Percentiles rank a stretch among this genome's conserved stretches.
These are phyloP conservation scores for Speleostelium caveatum DNA, from an alignment of 78 protist genomes.

Conservation along the genomic window DNA sequence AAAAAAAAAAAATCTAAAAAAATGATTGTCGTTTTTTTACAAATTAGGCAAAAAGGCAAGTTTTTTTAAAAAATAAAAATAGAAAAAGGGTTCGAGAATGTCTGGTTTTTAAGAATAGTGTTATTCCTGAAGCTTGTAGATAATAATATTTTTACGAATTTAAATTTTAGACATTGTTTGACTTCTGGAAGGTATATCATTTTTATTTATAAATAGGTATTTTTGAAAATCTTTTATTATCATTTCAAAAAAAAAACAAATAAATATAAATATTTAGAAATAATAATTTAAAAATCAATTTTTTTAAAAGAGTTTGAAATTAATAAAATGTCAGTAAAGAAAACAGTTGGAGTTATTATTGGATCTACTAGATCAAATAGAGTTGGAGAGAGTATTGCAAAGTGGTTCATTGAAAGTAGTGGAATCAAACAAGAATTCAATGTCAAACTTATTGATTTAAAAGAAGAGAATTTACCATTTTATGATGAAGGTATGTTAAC, in stretches of 20 bases:
- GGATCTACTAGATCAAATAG: background rate
- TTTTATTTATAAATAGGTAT: too few relatives aligned
- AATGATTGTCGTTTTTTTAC: background rate
- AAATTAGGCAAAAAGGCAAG: background rate
- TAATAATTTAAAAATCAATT: too few relatives aligned
- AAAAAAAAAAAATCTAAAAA: too few relatives aligned
- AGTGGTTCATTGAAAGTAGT: background rate
- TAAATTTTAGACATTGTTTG: too few relatives aligned
- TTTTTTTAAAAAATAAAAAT: too few relatives aligned
- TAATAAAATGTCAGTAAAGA: background rate
- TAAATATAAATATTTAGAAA: too few relatives aligned
- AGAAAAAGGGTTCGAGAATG: too few relatives aligned
- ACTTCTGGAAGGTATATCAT: too few relatives aligned
- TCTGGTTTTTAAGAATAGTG: too few relatives aligned
- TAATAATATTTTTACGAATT: background rate
- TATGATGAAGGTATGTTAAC: conserved; percentile 9
- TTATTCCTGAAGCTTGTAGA: background rate
- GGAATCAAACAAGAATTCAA: background rate
- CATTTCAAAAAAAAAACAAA: too few relatives aligned
- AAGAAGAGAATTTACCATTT: background rate
- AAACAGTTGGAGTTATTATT: background rate
- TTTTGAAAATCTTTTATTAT: too few relatives aligned
- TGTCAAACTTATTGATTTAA: background rate
- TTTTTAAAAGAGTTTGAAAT: too few relatives aligned
- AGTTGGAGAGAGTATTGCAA: background rate